Evolutionary conservation across 2,329 filamentous ascomycete genomes (phyloP).

Genomic region (Monosporascus sp.): DNA sequence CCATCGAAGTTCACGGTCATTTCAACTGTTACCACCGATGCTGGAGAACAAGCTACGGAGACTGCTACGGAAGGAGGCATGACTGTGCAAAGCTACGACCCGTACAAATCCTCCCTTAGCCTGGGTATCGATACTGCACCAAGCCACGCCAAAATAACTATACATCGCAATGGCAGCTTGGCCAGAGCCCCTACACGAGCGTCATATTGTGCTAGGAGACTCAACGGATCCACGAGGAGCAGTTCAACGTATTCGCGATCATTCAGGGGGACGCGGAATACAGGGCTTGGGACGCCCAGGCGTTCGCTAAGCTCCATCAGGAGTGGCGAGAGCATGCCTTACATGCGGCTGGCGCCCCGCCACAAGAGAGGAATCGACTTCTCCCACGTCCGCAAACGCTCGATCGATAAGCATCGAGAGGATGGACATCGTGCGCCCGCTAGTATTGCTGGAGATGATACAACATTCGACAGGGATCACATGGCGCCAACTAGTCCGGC

Average conservation of each 20-base stretch:
- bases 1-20: slow-evolving; percentile 62
- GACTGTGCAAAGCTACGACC: slow-evolving; percentile 69
- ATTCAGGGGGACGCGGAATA: slow-evolving; percentile 19
- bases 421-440: slow-evolving; percentile 13
- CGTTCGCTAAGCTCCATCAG: slow-evolving; percentile 48
- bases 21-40: slow-evolving; percentile 49
- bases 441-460: slow-evolving; percentile 25
- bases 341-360: slow-evolving; percentile 38
- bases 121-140: slow-evolving; percentile 40
- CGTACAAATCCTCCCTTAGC: slow-evolving; percentile 66
- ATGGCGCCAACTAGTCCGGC: slow-evolving; percentile 15
- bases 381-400: slow-evolving; percentile 40
- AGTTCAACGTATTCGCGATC: slow-evolving; percentile 25
- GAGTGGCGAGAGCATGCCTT: slow-evolving; percentile 36
- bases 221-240: slow-evolving; percentile 30
- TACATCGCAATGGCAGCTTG: slow-evolving; percentile 52
- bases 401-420: slow-evolving; percentile 12
- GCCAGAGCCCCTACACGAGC: slow-evolving; percentile 20
- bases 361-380: slow-evolving; percentile 54
- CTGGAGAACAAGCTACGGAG: slow-evolving; percentile 38
- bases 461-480: slow-evolving; percentile 19
- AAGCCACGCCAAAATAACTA: slow-evolving; percentile 62
- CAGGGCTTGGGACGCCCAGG: slow-evolving; percentile 29
- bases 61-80: slow-evolving; percentile 31
- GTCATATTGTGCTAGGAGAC: slow-evolving; percentile 24